Evolutionary conservation across 108 stramenopile genomes (phyloP), one percentile per base, ranked within the genome.

Genomic region (Skeletonema grethae): DNA sequence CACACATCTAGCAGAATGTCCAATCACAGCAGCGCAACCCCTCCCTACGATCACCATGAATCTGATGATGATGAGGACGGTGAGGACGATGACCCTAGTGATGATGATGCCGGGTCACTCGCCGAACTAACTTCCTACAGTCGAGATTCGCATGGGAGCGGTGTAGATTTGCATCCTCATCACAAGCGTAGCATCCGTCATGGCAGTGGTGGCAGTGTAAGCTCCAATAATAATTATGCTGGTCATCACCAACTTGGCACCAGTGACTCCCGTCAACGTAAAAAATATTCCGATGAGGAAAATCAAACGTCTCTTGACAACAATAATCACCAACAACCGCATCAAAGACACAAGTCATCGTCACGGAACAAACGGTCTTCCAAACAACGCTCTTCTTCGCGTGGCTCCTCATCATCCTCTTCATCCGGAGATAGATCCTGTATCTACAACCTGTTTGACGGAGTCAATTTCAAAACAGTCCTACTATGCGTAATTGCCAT

Each of bases 391-490:
- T 32, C 60, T 10, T 36, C 24, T 11, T 28, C 7, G 53, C 53
- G 53, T 7, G 53, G 53, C 34, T 34, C 46, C 46, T 20, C 46
- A 60, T 60, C 59, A 34, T 60, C 35, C n/a, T 2, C 57, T 18
- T 36, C 35, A 18, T 11, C 60, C 16, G 11, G 18, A 0, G 60
- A 7, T 20, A 35, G 31, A 61, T 35, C 60, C n/a, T 61, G 50
- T 8, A 53, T 61, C 11, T 31, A n/a, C 60, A 35, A 16, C 11
- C 29, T 64, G 3, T 29, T 69, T 12, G 76, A 77, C 0, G 76
- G 69, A 11, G 36, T 64, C n/a, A 65, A 64, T 39, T 12, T 58
- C 29, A 77, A 70, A 48, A 77, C 76, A n/a, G 76, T 77, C 11
- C n/a, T 70, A 7, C 36, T 77, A 48, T 77, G 76, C 39, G 18